phyloP scores from a whole-genome alignment of 176 grass and related monocot genomes.

The Zizania latifolia region DNA sequence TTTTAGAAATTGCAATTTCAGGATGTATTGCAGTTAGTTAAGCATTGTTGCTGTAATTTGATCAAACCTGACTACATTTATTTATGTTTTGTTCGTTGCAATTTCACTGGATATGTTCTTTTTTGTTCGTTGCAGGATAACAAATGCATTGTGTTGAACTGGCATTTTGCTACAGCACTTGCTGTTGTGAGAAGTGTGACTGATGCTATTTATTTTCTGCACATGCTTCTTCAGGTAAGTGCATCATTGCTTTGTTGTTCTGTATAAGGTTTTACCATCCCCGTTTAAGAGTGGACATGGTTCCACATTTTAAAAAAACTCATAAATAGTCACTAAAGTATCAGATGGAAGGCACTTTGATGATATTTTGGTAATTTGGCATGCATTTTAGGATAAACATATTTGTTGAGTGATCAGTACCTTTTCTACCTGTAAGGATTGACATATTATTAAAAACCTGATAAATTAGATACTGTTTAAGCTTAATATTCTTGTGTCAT shows the following conservation, averaged over 20 bases:
- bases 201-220: conserved; percentile 87
- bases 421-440: not conserved
- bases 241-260: not conserved
- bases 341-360: conserved; percentile 6
- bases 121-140: conserved; percentile 31
- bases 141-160: conserved; percentile 85
- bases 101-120: too few species aligned
- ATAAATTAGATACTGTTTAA: not conserved
- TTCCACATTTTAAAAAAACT: conserved; percentile 12
- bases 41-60: not conserved
- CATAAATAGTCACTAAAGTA: not conserved
- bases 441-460: not conserved
- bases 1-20: not conserved
- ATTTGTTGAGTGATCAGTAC: not conserved
- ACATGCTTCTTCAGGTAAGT: conserved; percentile 98
- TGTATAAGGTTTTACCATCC: not conserved
- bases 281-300: not conserved
- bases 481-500: not conserved
- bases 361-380: not conserved
- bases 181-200: conserved; percentile 81
- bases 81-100: conserved; percentile 7
- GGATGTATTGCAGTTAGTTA: not conserved
- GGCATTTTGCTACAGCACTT: conserved; percentile 63
- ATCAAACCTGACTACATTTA: conserved; percentile 10
- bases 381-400: not conserved